phyloP scores from a whole-genome alignment of 2,329 filamentous ascomycete genomes.

The Phyllachora maydis region DNA sequence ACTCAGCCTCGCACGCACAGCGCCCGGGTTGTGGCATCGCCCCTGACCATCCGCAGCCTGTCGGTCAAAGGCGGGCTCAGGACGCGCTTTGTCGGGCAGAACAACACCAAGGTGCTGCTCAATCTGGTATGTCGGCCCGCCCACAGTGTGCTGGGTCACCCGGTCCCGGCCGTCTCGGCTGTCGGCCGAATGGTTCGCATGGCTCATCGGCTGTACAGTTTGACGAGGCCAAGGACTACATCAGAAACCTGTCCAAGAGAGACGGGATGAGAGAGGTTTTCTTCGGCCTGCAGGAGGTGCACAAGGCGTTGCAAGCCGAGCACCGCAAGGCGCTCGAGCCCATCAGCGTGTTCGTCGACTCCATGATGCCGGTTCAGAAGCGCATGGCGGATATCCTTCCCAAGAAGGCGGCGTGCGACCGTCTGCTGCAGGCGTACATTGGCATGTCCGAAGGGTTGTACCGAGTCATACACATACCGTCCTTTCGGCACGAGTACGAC shows the following conservation, averaged over 20 bases:
- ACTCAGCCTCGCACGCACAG: background rate
- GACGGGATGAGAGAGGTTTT: constrained; percentile 20
- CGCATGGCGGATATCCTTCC: constrained; percentile 36
- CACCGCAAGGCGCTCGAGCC: constrained; percentile 24
- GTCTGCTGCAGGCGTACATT: constrained; percentile 25
- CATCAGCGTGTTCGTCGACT: constrained; percentile 34
- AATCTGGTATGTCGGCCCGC: constrained; percentile 22
- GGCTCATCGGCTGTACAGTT: constrained; percentile 17
- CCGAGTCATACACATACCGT: constrained; percentile 28
- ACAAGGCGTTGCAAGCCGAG: constrained; percentile 24
- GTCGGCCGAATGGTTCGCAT: background rate
- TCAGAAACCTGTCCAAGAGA: constrained; percentile 19
- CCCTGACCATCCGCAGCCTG: constrained; percentile 25
- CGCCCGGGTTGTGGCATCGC: constrained; percentile 7
- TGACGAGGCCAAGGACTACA: constrained; percentile 29
- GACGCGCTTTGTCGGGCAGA: constrained; percentile 31
- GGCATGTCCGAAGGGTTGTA: constrained; percentile 29
- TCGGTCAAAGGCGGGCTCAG: constrained; percentile 25
- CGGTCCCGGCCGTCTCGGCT: background rate
- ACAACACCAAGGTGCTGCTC: constrained; percentile 27
- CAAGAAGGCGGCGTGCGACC: constrained; percentile 26
- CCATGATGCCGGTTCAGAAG: constrained; percentile 34
- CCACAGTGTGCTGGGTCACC: background rate
- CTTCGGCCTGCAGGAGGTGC: constrained; percentile 21
- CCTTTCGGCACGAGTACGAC: constrained; percentile 27